Conservation (phyloP, 495 filamentous ascomycete genomes). For the Platismatia glauca region DNA sequence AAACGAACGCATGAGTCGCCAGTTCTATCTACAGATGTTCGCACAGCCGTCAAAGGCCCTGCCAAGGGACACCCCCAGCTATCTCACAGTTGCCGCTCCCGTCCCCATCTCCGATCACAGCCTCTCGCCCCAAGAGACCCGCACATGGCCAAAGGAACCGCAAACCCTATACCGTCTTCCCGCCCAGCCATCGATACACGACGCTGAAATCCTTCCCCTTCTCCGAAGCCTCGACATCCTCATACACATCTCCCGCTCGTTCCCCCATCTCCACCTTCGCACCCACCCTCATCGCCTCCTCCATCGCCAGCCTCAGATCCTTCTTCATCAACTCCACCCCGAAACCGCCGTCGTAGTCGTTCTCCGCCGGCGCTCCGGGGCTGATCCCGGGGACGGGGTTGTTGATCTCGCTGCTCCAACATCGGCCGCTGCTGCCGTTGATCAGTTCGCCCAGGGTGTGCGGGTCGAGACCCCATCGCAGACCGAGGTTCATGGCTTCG, state of each 20-base stretch:
- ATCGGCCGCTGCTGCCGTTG: constrained; percentile 66
- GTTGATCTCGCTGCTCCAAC: constrained; percentile 76
- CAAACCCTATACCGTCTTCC: constrained; percentile 12
- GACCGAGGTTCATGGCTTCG: constrained; percentile 78
- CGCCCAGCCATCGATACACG: constrained; percentile 65
- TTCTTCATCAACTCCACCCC: constrained; percentile 69
- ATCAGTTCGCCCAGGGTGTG: constrained; percentile 61
- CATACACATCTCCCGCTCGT: constrained; percentile 59
- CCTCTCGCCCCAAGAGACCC: background rate
- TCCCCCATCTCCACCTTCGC: constrained; percentile 58
- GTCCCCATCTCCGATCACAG: background rate
- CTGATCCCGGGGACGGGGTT: constrained; percentile 72
- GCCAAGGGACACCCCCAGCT: background rate
- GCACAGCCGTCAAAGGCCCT: background rate
- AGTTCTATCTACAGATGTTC: background rate
- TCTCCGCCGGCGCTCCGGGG: constrained; percentile 51
- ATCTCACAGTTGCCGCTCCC: background rate
- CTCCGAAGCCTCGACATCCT: constrained; percentile 50
- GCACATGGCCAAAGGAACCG: background rate
- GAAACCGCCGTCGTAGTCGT: constrained; percentile 66
- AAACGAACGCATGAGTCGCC: background rate
- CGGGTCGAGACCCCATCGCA: constrained; percentile 64
- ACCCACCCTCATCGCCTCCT: constrained; percentile 58
- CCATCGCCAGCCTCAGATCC: constrained; percentile 58
- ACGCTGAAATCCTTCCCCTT: constrained; percentile 78